Evolutionary conservation across 1,139 yeast species (phyloP), one percentile per base, ranked within the genome.

Genomic region (Saccharomyces pastorianus): DNA sequence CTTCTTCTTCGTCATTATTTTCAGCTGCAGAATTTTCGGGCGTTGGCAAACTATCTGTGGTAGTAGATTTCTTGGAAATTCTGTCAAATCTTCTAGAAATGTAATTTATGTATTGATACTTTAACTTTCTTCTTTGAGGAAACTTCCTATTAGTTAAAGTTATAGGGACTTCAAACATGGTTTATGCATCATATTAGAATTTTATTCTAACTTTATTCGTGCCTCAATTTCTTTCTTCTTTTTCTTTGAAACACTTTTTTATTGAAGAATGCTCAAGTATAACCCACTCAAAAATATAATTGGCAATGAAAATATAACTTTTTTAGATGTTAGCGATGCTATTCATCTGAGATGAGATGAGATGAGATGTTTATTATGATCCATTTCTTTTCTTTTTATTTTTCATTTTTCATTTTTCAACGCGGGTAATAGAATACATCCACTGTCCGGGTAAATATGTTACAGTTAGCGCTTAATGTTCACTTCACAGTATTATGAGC

Each of bases 151-250:
- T 55, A 27, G 56, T 55, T 20, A 51, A 57, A 20, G 52, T 53
- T 9, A 63, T 42, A 41, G 71, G 71, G 42, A 63, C 42, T 47
- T 66, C 68, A 58, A 67, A 67, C 71, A 68, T 66, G 14, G 8
- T 17, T 28, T 20, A 46, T 29, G 44, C 44, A 38, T 38, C 44
- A 38, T 38, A 38, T 38, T 17, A 38, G 44, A 20, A 8, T 26
- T 28, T 13, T 9, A 26, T 26, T 5, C 31, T 11, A 28, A 23
- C 11, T 26, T 28, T 26, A 31, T 14, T 46, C 7, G 9, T 26
- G 48, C 28, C 13, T n/a, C n/a, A 26, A 26, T 8, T 11, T 2
- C 13, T 8, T 28, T 8, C 14, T 46, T n/a, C 6, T 26, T 26
- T 20, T 20, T 9, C 29, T 5, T 26, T 7, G 6, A 44, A 27